These are phyloP conservation scores for Neurospora sp. DNA, from an alignment of 495 filamentous ascomycete genomes.

Conservation along the genomic window DNA sequence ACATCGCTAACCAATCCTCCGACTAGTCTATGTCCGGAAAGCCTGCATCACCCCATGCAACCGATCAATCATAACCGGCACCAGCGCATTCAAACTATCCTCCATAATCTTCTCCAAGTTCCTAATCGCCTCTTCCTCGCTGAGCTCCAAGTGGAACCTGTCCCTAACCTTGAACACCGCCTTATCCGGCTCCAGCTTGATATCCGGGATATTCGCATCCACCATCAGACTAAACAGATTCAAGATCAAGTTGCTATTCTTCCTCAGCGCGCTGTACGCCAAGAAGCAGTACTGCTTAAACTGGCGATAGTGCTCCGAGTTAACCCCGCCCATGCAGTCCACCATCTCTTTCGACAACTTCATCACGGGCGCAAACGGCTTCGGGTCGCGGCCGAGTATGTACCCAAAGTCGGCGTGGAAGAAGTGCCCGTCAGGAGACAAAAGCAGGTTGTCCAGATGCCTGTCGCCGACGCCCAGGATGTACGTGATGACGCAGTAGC, in stretches of 20 bases:
- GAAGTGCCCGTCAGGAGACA: constrained; percentile 86
- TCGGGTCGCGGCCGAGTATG: constrained; percentile 94
- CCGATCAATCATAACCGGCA: constrained; percentile 88
- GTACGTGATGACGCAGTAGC: constrained; percentile 98
- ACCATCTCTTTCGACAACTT: constrained; percentile 98
- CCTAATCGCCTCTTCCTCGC: constrained; percentile 84
- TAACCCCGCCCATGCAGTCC: constrained; percentile 87
- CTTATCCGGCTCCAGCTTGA: constrained; percentile 83
- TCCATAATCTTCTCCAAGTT: constrained; percentile 81
- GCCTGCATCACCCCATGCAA: constrained; percentile 90
- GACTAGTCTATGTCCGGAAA: constrained; percentile 53
- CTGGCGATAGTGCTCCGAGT: constrained; percentile 65
- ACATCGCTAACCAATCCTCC: neutral
- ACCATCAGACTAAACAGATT: constrained; percentile 97
- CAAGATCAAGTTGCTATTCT: constrained; percentile 81
- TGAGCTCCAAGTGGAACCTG: constrained; percentile 83
- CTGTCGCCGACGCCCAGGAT: constrained; percentile 96
- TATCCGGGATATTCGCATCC: constrained; percentile 92
- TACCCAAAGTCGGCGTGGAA: constrained; percentile 98
- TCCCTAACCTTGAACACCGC: constrained; percentile 92
- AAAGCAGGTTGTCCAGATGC: constrained; percentile 89
- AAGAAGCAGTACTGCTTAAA: constrained; percentile 97
- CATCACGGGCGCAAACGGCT: constrained; percentile 93
- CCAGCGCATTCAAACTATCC: constrained; percentile 76
- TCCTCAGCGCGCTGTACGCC: constrained; percentile 82